phyloP scores from a whole-genome alignment of 2,329 filamentous ascomycete species.

The Colletotrichum sidae region DNA sequence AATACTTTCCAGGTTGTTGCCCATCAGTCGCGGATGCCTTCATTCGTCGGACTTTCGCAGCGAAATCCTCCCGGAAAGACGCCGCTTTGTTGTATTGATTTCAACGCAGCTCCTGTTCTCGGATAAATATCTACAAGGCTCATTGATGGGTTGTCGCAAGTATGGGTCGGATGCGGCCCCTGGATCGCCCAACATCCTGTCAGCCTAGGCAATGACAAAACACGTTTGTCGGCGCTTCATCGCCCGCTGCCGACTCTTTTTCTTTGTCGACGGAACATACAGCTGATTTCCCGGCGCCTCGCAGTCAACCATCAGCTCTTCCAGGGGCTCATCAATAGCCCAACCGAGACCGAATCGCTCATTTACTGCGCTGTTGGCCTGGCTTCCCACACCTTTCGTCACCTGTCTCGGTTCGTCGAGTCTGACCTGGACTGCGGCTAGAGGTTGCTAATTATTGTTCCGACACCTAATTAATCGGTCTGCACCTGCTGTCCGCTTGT shows the following conservation, averaged over 20 bases:
- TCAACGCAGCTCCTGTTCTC: slow-evolving; percentile 13
- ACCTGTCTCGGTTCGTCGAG: slow-evolving; percentile 24
- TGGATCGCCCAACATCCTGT: background rate
- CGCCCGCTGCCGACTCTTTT: too few species aligned
- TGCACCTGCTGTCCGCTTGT: slow-evolving; percentile 2
- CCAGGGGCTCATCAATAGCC: background rate
- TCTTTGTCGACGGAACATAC: too few species aligned
- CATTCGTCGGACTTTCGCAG: background rate
- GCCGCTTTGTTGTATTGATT: background rate
- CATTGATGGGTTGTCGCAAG: slow-evolving; percentile 11
- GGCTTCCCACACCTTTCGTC: slow-evolving; percentile 23
- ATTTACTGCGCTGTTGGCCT: slow-evolving; percentile 10
- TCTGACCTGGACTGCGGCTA: slow-evolving; percentile 9
- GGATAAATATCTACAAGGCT: slow-evolving; percentile 4
- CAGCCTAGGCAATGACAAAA: slow-evolving; percentile 10
- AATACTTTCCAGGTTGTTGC: too few species aligned
- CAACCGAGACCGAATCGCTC: slow-evolving; percentile 6
- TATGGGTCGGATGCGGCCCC: slow-evolving; percentile 11
- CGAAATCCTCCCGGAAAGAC: background rate
- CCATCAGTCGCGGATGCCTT: background rate
- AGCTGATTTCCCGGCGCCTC: too few species aligned
- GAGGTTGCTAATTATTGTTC: slow-evolving; percentile 20
- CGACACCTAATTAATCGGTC: slow-evolving; percentile 16
- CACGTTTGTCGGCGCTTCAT: slow-evolving; percentile 1
- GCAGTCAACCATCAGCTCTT: too few species aligned